Base-by-base conservation (phyloP, 495 filamentous ascomycete species). In the Penicillium dipodomyicola region DNA sequence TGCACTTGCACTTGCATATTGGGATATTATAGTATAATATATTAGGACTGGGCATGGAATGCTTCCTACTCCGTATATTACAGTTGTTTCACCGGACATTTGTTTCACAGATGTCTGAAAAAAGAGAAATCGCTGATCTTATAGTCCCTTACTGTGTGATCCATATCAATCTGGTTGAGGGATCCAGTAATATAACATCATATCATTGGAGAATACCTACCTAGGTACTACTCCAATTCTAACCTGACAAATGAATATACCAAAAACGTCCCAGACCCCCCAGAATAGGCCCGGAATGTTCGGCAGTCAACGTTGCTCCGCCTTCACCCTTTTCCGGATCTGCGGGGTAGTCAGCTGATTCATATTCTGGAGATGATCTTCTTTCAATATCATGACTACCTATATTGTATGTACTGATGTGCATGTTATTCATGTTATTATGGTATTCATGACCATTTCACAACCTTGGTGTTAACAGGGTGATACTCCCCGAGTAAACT, bases 291-390 rank as follows among this genome's bases (percentile, higher is more conserved):
- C 7, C 44, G 44, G 44, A 47, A 47, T 47, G 44, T n/a, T 25
- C 44, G 44, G 44, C 44, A 27, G n/a, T 15, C 33, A 35, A 32
- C 14, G 27, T n/a, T 29, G 23, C 61, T 64, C 64, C 61, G 59
- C 64, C 52, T 40, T 42, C 19, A 6, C 15, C 20, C 8, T 48
- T 47, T 29, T 43, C 45, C 42, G 42, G 54, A 55, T 60, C 56
- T 62, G 62, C 65, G 65, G 65, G 65, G 60, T 67, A 27, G 58
- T 67, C 64, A 67, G 58, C 61, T 67, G 64, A 67, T 15, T n/a
- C 33, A 37, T 37, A 37, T n/a, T 37, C 3, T 37, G 33, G 35
- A 8, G 35, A 17, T 7, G 35, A 39, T 39, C n/a, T 39, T 12
- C 22, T 11, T 32, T 33, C 30, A 33, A 4, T 33, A 12, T 33